These are phyloP conservation scores for Spathaspora boniae DNA, from an alignment of 805 yeast genomes.

Conservation along the genomic window DNA sequence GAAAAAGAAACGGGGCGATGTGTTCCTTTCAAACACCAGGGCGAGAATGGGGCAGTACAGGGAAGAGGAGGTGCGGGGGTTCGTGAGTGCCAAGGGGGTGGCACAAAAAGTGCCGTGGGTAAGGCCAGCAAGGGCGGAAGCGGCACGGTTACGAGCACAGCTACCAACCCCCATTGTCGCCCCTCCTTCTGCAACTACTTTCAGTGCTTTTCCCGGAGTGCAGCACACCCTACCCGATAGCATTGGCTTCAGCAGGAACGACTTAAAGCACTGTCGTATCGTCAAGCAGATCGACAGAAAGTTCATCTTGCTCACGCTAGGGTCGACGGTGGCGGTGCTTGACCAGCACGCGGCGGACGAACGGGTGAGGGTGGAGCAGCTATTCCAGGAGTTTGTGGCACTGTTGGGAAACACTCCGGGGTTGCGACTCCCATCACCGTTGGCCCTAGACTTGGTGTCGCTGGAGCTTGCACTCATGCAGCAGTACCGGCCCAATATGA, in stretches of 20 bases:
- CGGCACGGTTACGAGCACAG: neutral
- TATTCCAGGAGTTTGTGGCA: constrained; percentile 36
- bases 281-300: constrained; percentile 61
- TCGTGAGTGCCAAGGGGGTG: neutral
- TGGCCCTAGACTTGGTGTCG: neutral
- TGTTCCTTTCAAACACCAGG: constrained; percentile 6
- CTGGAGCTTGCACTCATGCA: constrained; percentile 12
- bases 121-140: too few species aligned
- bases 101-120: neutral
- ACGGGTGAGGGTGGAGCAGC: constrained; percentile 56
- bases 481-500: constrained; percentile 12
- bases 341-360: constrained; percentile 92
- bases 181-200: neutral
- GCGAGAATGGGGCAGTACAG: constrained; percentile 3
- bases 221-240: neutral
- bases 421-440: constrained; percentile 5
- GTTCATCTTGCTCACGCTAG: constrained; percentile 49
- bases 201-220: neutral
- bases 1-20: constrained; percentile 1
- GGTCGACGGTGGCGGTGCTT: constrained; percentile 35
- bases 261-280: constrained; percentile 24
- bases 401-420: constrained; percentile 12
- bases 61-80: constrained; percentile 6
- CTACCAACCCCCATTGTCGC: too few species aligned
- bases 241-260: constrained; percentile 10